These are phyloP conservation scores for Huntiella bhutanensis DNA, from an alignment of 2,329 filamentous ascomycete species.

Conservation along the genomic window DNA sequence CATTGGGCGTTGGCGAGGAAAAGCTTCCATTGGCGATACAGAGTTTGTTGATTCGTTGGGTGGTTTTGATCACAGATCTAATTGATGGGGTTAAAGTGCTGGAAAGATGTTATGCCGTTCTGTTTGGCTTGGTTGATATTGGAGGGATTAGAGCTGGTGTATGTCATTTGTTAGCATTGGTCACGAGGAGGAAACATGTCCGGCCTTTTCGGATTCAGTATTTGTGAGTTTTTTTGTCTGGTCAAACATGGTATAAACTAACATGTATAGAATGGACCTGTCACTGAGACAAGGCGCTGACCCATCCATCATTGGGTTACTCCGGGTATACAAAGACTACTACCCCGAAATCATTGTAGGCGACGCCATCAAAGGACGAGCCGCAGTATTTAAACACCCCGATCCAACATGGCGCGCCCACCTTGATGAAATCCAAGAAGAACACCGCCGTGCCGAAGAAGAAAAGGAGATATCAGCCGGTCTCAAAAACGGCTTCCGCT, in stretches of 20 bases:
- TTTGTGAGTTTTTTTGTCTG: constrained; percentile 29
- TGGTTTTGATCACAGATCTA: constrained; percentile 56
- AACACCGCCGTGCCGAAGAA: constrained; percentile 28
- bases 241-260: neutral
- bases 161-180: constrained; percentile 60
- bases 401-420: constrained; percentile 55
- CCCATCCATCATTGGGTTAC: constrained; percentile 50
- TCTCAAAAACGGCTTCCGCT: constrained; percentile 17
- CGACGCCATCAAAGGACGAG: constrained; percentile 40
- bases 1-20: constrained; percentile 56
- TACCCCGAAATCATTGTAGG: constrained; percentile 76
- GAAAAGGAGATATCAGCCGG: constrained; percentile 15
- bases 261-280: constrained; percentile 29
- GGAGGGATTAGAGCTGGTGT: constrained; percentile 45
- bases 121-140: constrained; percentile 71
- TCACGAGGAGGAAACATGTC: constrained; percentile 67
- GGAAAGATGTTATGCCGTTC: constrained; percentile 50
- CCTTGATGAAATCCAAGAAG: constrained; percentile 46
- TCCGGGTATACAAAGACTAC: constrained; percentile 77
- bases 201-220: constrained; percentile 66
- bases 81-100: constrained; percentile 45
- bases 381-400: constrained; percentile 50
- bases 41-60: constrained; percentile 54
- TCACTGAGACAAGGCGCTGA: constrained; percentile 50
- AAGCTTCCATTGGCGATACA: constrained; percentile 59